phyloP scores from a whole-genome alignment of 139 green algal species.

The Choricystis sp. region DNA sequence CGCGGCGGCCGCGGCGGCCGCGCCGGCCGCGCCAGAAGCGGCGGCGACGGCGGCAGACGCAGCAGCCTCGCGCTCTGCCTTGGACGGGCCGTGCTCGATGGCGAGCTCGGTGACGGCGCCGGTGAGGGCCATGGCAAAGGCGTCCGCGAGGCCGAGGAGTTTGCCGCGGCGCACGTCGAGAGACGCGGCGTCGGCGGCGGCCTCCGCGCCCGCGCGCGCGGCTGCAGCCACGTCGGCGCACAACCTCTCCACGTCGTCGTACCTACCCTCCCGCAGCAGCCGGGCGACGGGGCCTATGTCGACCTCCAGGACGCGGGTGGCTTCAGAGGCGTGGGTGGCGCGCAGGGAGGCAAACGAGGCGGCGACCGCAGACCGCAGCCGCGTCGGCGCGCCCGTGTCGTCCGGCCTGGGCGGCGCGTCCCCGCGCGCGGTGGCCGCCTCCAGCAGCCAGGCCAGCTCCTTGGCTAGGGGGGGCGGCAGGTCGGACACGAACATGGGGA shows the following conservation, averaged over 20 bases:
- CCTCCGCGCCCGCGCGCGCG: not conserved
- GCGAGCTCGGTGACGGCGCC: conserved; percentile 8
- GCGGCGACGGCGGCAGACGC: not conserved
- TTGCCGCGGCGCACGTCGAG: conserved; percentile 10
- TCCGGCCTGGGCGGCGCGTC: too few relatives aligned
- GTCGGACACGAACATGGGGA: not conserved
- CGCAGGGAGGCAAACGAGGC: not conserved
- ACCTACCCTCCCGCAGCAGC: not conserved
- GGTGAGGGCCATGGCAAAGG: conserved; percentile 12
- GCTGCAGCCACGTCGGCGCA: not conserved
- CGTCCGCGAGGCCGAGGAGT: conserved; percentile 7
- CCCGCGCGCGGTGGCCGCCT: too few relatives aligned
- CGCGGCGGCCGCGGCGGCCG: not conserved
- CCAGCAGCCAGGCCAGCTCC: not conserved
- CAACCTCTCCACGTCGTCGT: not conserved
- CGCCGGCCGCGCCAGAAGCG: not conserved
- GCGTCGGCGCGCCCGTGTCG: too few relatives aligned
- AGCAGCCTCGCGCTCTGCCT: not conserved
- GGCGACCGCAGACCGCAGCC: not conserved
- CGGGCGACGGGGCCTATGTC: not conserved
- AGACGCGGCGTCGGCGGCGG: too few relatives aligned
- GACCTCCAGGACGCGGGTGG: not conserved
- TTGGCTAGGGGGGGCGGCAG: not conserved
- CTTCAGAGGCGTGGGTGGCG: not conserved
- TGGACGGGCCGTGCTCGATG: not conserved